Evolutionary conservation across 2,329 filamentous ascomycete species (phyloP).

Genomic region (Zymoseptoria ardabiliae): DNA sequence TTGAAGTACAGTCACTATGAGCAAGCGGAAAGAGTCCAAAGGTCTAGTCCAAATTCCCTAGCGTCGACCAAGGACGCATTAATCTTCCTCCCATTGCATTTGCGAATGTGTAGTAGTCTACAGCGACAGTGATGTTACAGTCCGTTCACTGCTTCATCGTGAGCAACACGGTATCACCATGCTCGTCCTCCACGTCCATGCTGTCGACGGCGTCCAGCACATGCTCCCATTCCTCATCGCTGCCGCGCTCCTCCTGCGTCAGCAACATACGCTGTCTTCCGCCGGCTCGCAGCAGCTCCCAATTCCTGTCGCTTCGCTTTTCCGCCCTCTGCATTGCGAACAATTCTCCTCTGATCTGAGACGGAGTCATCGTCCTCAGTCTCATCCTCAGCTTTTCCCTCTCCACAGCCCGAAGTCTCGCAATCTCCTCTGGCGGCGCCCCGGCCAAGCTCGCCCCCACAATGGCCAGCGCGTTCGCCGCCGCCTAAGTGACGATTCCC

Average conservation of each 20-base stretch:
- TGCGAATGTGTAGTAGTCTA: not conserved
- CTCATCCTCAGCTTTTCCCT: not conserved
- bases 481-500: conserved; percentile 1
- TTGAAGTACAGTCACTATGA: not conserved
- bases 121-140: not conserved
- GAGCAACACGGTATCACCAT: not conserved
- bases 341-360: not conserved
- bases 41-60: not conserved
- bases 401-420: not conserved
- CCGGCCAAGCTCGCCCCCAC: not conserved
- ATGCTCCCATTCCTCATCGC: not conserved
- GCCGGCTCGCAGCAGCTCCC: not conserved
- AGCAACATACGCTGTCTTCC: not conserved
- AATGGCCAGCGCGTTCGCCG: not conserved
- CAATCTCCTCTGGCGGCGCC: not conserved
- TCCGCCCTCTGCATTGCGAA: not conserved
- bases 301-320: not conserved
- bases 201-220: not conserved
- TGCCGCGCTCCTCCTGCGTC: not conserved
- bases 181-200: not conserved
- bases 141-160: not conserved
- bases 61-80: not conserved
- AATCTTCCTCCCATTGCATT: not conserved
- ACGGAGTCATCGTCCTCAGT: not conserved
- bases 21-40: not conserved